Conservation (phyloP, 2,329 filamentous ascomycete species). For the Alternaria panax region DNA sequence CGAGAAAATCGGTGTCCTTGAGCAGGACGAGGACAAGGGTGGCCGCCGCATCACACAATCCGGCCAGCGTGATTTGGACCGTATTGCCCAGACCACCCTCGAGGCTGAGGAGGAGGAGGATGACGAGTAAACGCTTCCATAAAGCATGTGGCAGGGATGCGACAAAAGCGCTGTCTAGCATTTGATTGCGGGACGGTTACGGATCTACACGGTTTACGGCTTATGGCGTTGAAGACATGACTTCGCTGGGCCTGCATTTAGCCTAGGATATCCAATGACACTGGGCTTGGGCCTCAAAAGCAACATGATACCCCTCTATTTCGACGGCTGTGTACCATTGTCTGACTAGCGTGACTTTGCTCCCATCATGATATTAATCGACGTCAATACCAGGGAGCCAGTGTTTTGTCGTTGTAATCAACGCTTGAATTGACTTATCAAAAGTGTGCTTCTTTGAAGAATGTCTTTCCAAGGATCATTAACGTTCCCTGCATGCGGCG, state of each 20-base stretch:
- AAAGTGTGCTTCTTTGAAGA: not conserved
- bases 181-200: constrained; percentile 34
- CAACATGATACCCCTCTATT: constrained; percentile 36
- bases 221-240: constrained; percentile 47
- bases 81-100: constrained; percentile 61
- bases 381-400: too few relatives aligned
- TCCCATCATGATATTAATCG: not conserved
- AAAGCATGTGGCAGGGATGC: not conserved
- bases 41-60: constrained; percentile 97
- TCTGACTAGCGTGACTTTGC: not conserved
- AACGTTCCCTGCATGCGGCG: not conserved
- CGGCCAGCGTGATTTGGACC: constrained; percentile 99
- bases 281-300: constrained; percentile 44
- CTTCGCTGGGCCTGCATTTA: constrained; percentile 38
- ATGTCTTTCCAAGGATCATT: not conserved
- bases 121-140: constrained; percentile 45
- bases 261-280: constrained; percentile 47
- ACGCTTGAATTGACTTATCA: not conserved
- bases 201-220: constrained; percentile 45
- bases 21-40: constrained; percentile 98
- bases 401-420: too few relatives aligned
- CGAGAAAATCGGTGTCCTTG: constrained; percentile 98
- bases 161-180: constrained; percentile 32
- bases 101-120: constrained; percentile 60
- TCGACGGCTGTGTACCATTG: not conserved